A percentile compares a stretch with the other conserved stretches of the same genome.
phyloP scores from a whole-genome alignment of 163 green algal species.

The Chlamydomonas reinhardtii region DNA sequence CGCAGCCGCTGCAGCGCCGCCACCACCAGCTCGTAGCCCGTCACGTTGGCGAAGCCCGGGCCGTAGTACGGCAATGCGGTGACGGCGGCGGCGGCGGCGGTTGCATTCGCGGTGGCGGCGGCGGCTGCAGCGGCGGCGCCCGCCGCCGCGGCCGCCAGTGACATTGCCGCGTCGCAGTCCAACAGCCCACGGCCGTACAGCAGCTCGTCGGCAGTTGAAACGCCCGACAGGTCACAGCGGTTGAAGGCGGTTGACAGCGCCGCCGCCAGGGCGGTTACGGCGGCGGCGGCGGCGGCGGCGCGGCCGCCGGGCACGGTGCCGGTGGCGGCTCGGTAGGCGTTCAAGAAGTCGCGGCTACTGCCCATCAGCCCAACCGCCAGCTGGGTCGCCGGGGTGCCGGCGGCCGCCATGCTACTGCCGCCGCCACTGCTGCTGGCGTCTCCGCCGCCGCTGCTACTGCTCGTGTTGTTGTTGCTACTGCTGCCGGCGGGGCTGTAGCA shows the following conservation, averaged over 20 bases:
- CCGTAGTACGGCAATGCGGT: neutral
- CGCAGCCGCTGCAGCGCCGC: conserved; percentile 16
- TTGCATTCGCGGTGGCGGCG: no score
- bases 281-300: conserved; percentile 2
- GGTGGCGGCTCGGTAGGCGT: neutral
- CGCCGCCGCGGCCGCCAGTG: neutral
- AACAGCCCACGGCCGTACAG: neutral
- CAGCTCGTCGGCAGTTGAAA: neutral
- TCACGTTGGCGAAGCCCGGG: conserved; percentile 11
- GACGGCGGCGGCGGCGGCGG: neutral
- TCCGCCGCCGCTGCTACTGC: no score
- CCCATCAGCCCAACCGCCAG: neutral
- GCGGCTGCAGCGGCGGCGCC: neutral
- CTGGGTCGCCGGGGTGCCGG: neutral
- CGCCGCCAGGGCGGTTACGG: neutral
- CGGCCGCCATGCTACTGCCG: neutral
- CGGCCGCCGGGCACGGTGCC: neutral
- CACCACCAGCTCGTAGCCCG: conserved; percentile 19
- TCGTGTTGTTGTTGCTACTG: no score
- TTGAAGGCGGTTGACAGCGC: neutral
- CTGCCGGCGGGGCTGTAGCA: neutral
- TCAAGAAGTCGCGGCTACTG: neutral
- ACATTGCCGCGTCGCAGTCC: neutral
- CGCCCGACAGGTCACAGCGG: neutral
- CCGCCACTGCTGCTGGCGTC: neutral